phyloP scores from a whole-genome alignment of 352 stramenopile genomes.

The Phytophthora tubulina region DNA sequence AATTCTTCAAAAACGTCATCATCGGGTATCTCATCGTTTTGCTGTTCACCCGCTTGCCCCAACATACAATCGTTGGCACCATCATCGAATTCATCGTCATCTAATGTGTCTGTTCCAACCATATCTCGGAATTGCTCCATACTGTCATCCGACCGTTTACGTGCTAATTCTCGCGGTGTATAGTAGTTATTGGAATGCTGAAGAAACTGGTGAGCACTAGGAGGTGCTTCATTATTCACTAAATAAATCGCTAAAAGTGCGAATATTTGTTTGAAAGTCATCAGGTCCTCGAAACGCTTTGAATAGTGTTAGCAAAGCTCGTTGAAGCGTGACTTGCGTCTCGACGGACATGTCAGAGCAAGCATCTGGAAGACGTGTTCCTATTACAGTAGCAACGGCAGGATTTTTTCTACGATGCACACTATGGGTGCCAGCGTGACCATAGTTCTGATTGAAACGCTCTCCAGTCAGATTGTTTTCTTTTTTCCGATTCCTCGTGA shows the following conservation, averaged over 20 bases:
- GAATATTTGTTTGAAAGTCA: neutral
- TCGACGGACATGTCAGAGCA: neutral
- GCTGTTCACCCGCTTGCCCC: neutral
- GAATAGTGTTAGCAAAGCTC: neutral
- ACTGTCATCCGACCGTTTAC: slow-evolving; percentile 5
- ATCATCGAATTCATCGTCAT: neutral
- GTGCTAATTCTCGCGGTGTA: slow-evolving; percentile 6
- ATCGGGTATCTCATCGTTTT: neutral
- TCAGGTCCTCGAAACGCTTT: slow-evolving; percentile 5
- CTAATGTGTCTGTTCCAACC: too few relatives aligned
- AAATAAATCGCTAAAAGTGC: slow-evolving; percentile 7
- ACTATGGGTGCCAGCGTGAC: neutral
- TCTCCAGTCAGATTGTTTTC: slow-evolving; percentile 1
- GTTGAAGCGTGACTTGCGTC: neutral
- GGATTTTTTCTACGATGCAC: neutral
- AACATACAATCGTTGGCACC: neutral
- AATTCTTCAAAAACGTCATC: neutral
- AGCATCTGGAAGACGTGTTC: slow-evolving; percentile 6
- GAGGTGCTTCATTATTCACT: slow-evolving; percentile 1
- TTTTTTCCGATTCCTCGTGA: neutral
- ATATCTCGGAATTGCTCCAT: slow-evolving; percentile 4
- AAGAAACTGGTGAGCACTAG: neutral
- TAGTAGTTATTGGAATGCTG: slow-evolving; percentile 7
- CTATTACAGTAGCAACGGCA: neutral
- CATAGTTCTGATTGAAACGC: neutral